Percentiles rank a stretch among this genome's conserved stretches.
Evolutionary conservation across 768 basidiomycete species (phyloP).

Genomic region (Suillus hirtellus): DNA sequence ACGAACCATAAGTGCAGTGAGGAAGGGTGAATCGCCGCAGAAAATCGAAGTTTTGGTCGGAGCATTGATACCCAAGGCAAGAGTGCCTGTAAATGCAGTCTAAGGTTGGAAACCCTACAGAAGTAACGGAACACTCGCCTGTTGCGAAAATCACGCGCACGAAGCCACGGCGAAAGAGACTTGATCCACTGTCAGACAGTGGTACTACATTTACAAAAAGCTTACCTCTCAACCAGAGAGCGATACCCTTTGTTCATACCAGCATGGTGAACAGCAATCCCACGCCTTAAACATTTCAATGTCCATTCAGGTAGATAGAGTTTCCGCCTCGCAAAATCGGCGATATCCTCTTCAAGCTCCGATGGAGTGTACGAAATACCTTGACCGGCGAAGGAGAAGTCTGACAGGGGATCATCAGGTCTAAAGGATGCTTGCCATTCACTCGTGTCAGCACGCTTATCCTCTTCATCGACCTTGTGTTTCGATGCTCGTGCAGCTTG

Average conservation of each 20-base stretch:
- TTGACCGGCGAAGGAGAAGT: constrained; percentile 60
- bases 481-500: constrained; percentile 41
- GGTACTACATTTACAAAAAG: constrained; percentile 1
- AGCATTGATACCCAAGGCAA: constrained; percentile 76
- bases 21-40: constrained; percentile 58
- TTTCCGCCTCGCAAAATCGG: constrained; percentile 28
- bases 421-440: constrained; percentile 58
- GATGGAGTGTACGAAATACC: constrained; percentile 43
- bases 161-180: constrained; percentile 62
- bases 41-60: constrained; percentile 68
- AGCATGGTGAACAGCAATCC: constrained; percentile 68
- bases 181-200: constrained; percentile 22
- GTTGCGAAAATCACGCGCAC: constrained; percentile 69
- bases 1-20: constrained; percentile 61
- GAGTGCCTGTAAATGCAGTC: constrained; percentile 44
- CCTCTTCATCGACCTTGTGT: constrained; percentile 35
- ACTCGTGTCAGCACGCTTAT: constrained; percentile 19
- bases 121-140: constrained; percentile 32
- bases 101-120: constrained; percentile 1
- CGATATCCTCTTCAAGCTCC: constrained; percentile 52
- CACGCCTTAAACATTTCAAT: constrained; percentile 50
- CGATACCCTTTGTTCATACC: constrained; percentile 69
- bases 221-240: constrained; percentile 55
- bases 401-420: constrained; percentile 53
- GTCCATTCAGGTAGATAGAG: too few relatives aligned